phyloP scores from a whole-genome alignment of 2,329 filamentous ascomycete genomes.

The Colletotrichum tropicicola region DNA sequence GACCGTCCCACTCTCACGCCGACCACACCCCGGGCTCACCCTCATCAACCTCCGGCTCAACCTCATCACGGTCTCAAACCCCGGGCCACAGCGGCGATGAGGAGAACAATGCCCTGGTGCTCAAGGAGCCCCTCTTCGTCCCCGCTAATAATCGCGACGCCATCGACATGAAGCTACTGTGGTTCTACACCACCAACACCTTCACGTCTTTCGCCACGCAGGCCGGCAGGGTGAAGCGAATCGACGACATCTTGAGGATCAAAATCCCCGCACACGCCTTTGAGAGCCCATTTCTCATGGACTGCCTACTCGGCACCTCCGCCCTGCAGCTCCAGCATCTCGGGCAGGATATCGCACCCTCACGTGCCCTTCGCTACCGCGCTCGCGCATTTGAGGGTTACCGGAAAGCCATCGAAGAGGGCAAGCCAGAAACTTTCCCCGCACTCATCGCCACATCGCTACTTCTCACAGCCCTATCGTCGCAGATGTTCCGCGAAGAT shows the following conservation, averaged over 20 bases:
- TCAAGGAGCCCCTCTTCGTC: conserved; percentile 37
- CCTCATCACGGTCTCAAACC: conserved; percentile 8
- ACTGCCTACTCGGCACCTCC: conserved; percentile 61
- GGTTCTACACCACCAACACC: conserved; percentile 61
- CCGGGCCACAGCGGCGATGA: conserved; percentile 19
- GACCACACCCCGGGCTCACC: conserved; percentile 12
- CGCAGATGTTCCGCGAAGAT: conserved; percentile 59
- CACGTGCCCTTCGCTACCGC: conserved; percentile 54
- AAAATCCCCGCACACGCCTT: conserved; percentile 60
- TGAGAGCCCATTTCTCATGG: conserved; percentile 62
- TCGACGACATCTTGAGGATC: conserved; percentile 55
- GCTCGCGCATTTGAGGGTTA: conserved; percentile 60
- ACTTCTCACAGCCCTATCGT: conserved; percentile 59
- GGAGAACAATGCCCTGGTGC: conserved; percentile 20
- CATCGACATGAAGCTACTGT: conserved; percentile 62
- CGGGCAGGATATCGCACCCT: conserved; percentile 46
- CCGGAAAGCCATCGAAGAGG: conserved; percentile 57
- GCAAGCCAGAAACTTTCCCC: conserved; percentile 54
- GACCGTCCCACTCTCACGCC: conserved; percentile 24
- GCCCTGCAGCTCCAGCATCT: conserved; percentile 58
- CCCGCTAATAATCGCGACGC: conserved; percentile 41
- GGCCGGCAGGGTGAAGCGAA: conserved; percentile 40
- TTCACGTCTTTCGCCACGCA: conserved; percentile 56
- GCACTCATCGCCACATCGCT: conserved; percentile 62
- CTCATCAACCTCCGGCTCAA: conserved; percentile 9